Conservation (phyloP, 805 yeast genomes). For the Kodamaea kaohsiungensis region DNA sequence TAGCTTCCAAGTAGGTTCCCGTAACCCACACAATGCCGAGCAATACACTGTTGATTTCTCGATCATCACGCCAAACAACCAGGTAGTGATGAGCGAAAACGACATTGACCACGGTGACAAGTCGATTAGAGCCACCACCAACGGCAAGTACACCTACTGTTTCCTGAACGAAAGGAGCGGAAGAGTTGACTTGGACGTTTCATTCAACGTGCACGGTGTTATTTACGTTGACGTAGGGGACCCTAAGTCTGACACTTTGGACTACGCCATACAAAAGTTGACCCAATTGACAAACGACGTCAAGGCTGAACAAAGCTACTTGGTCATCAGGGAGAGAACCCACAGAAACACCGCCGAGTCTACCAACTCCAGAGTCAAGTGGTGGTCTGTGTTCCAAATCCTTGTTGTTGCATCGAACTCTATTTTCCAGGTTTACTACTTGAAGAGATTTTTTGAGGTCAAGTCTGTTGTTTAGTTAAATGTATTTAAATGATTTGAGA, state of each 20-base stretch:
- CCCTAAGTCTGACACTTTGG: conserved; percentile 76
- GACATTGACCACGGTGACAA: conserved; percentile 82
- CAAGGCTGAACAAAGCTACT: conserved; percentile 88
- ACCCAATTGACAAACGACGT: conserved; percentile 79
- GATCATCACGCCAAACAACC: conserved; percentile 42
- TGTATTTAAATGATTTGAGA: background rate
- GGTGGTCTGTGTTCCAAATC: conserved; percentile 96
- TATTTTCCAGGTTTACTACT: conserved; percentile 88
- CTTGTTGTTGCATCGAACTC: conserved; percentile 84
- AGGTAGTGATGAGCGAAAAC: conserved; percentile 48
- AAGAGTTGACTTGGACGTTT: conserved; percentile 80
- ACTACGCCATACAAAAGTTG: conserved; percentile 76
- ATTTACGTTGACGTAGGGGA: conserved; percentile 80
- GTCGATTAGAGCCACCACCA: conserved; percentile 58
- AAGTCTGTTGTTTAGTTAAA: conserved; percentile 70
- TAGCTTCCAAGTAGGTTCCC: conserved; percentile 90
- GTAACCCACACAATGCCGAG: conserved; percentile 69
- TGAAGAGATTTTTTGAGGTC: conserved; percentile 94
- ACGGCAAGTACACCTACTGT: conserved; percentile 84
- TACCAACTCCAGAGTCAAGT: conserved; percentile 93
- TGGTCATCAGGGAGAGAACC: conserved; percentile 93
- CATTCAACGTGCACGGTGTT: conserved; percentile 93
- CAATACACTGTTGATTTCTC: conserved; percentile 69
- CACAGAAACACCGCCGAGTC: conserved; percentile 99
- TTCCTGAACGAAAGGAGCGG: conserved; percentile 83